Conservation (phyloP, 176 grass and related monocot species). For the Luzula sylvatica region DNA sequence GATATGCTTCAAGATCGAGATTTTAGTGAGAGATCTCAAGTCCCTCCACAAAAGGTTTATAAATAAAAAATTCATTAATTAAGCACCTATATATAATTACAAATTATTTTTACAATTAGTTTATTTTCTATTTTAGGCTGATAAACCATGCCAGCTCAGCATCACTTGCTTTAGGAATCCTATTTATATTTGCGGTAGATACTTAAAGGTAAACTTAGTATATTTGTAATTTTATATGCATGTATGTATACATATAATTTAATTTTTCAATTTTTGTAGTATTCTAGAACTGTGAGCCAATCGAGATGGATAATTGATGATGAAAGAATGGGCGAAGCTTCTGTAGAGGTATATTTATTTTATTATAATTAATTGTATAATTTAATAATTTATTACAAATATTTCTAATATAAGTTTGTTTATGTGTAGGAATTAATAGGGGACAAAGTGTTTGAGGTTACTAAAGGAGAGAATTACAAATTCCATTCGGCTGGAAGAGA, state of each 20-base stretch:
- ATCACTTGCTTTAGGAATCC: conserved; percentile 53
- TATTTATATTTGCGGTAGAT: conserved; percentile 84
- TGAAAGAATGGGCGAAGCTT: conserved; percentile 98
- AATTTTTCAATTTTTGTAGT: conserved; percentile 31
- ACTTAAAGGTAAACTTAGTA: conserved; percentile 62
- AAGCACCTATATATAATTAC: background rate
- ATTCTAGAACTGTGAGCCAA: conserved; percentile 95
- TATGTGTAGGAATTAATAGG: conserved; percentile 70
- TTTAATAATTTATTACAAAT: conserved; percentile 3
- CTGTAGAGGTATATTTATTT: conserved; percentile 57
- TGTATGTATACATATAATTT: background rate
- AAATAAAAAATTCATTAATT: conserved; percentile 29
- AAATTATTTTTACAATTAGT: conserved; percentile 17
- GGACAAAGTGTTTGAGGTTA: conserved; percentile 42
- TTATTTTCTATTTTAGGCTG: conserved; percentile 34
- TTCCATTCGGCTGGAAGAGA: conserved; percentile 98
- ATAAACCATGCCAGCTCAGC: conserved; percentile 47
- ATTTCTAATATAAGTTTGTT: conserved; percentile 1
- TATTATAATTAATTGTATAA: background rate
- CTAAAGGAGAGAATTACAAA: conserved; percentile 70
- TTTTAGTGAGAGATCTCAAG: conserved; percentile 42
- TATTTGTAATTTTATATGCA: conserved; percentile 12
- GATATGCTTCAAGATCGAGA: conserved; percentile 58
- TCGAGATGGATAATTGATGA: conserved; percentile 97
- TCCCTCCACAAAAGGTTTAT: conserved; percentile 63